Evolutionary conservation across 2,329 filamentous ascomycete species (phyloP), one percentile per base, ranked within the genome.

Genomic region (Claviceps maximensis): DNA sequence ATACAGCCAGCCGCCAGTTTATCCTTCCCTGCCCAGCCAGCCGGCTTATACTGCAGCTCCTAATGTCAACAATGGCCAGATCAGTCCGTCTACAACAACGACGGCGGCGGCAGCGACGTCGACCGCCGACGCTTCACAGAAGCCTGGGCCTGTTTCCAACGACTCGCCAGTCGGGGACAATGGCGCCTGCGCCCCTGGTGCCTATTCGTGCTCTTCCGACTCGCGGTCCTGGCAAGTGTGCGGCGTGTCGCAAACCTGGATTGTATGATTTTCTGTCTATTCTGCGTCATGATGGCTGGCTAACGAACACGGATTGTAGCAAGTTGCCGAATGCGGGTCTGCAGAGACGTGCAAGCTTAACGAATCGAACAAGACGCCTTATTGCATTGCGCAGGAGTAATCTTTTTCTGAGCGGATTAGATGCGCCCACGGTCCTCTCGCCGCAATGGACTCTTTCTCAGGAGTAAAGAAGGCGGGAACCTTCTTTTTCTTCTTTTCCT

Each of bases 291-390:
- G 2, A 9, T 31, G 10, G n/a, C 25, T 33, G 17, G 21, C 21
- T 25, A 25, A 23, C 41, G 21, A 25, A 38, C 8, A 38, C 33
- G 15, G 9, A 8, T 15, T 27, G 8, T 9, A 52, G 50, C 31
- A 15, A 45, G 15, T 46, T 10, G 17, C 23, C 15, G 33, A 48
- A 9, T 52, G 50, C 17, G 23, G 36, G 36, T 23, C 44, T 17
- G 45, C 44, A 38, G 19, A 46, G 23, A 23, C 23, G 2, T 52
- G 50, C 50, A 31, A 42, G 44, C 17, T 52, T 12, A 42, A 33
- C 50, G 23, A 47, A 5, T 15, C 33, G 23, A 52, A 52, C 50
- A 52, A 52, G 15, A 48, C 42, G 9, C 50, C 50, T 21, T 52
- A 52, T 42, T 52, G 50, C 36, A 21, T 52, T n/a, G 21, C 50